These are phyloP conservation scores for Rhodocollybia butyracea DNA, from an alignment of 768 basidiomycete genomes.

Conservation along the genomic window DNA sequence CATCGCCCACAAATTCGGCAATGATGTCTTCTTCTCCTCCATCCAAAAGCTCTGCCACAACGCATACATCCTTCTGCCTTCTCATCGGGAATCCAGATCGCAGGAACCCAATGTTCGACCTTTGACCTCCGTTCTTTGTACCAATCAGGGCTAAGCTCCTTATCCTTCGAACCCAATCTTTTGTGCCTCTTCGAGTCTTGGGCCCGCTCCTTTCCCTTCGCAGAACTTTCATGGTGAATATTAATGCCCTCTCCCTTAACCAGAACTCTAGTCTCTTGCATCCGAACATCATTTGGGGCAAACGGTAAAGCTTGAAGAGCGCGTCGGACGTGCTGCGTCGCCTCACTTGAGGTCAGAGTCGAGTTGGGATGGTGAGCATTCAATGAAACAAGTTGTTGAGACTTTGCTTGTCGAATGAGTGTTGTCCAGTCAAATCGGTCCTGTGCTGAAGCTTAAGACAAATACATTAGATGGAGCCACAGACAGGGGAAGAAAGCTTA, in stretches of 20 bases:
- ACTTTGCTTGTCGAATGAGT: constrained; percentile 68
- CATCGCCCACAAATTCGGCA: constrained; percentile 84
- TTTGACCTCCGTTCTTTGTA: constrained; percentile 38
- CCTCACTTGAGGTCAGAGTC: constrained; percentile 74
- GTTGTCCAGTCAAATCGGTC: constrained; percentile 66
- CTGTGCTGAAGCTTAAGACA: constrained; percentile 41
- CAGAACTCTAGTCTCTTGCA: constrained; percentile 10
- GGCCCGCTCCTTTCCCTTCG: background rate
- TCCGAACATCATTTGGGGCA: constrained; percentile 48
- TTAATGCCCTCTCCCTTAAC: background rate
- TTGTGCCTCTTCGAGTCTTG: background rate
- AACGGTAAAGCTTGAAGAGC: constrained; percentile 73
- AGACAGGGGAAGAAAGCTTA: constrained; percentile 25
- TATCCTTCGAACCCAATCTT: constrained; percentile 5
- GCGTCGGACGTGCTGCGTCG: constrained; percentile 71
- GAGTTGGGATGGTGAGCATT: constrained; percentile 75
- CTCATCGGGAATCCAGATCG: constrained; percentile 90
- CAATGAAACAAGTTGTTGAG: constrained; percentile 64
- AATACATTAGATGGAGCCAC: background rate
- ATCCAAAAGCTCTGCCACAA: constrained; percentile 73
- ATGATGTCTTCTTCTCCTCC: constrained; percentile 79
- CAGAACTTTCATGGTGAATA: background rate
- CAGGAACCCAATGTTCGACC: constrained; percentile 84
- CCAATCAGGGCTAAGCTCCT: constrained; percentile 19
- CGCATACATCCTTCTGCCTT: constrained; percentile 84